Evolutionary conservation across 108 stramenopile genomes (phyloP), one percentile per base, ranked within the genome.

Genomic region (Nannochloropsis oceanica): DNA sequence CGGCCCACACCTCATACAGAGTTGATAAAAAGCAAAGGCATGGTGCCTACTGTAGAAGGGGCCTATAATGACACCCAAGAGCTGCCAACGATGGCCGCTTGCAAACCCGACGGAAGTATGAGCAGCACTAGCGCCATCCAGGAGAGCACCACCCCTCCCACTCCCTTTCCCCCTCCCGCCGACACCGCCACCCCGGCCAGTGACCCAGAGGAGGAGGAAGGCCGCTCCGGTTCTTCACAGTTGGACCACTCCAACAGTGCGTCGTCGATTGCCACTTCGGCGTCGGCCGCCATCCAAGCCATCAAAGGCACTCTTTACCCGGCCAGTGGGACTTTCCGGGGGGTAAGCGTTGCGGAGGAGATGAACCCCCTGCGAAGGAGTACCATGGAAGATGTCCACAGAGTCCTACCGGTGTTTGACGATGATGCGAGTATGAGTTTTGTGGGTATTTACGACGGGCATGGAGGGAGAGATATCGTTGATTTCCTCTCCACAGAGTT

Each of bases 351-450:
- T 7, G 59, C 59, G 59, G 59, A 73, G n/a, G 59, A 73, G 10
- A 73, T 73, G 98, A 99, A 99, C 90, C 94, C 98, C 7, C 85
- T 91, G 12, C 86, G 91, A 85, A 89, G 98, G 3, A 94, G 91
- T 80, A 96, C 94, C n/a, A 97, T 98, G 95, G 98, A 99, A 88
- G 98, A 99, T 87, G 92, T 91, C 43, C 93, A 94, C 84, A 84
- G 44, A 42, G 93, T 92, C 0, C 85, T 94, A 59, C 86, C 90
- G 13, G 82, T 43, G 82, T 83, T 89, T 26, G 86, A 92, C 44
- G 88, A 85, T 27, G 85, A 89, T 50, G n/a, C 84, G 13, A 20
- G 26, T 25, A 90, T 42, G 50, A 92, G 93, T 8, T 96, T 93
- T 85, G 84, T 97, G 22, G 96, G 90, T 0, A 92, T 97, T 11